phyloP scores from a whole-genome alignment of 306 rosid species.

The Cicer cuneatum region DNA sequence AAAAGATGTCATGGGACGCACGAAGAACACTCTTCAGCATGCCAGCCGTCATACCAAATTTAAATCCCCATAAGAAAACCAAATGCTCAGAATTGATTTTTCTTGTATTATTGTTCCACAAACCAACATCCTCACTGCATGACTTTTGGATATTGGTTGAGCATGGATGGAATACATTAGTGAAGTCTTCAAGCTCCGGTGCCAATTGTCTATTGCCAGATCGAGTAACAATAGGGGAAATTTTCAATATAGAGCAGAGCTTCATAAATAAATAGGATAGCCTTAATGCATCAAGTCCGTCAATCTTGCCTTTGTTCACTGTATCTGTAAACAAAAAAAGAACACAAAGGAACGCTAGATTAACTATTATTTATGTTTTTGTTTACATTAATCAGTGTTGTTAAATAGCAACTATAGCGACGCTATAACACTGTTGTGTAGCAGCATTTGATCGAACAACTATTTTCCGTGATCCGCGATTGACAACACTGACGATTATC shows the following conservation, averaged over 20 bases:
- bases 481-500: no score
- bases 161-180: constrained; percentile 53
- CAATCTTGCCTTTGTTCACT: constrained; percentile 56
- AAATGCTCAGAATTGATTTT: constrained; percentile 59
- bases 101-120: constrained; percentile 63
- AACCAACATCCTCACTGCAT: constrained; percentile 45
- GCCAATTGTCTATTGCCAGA: constrained; percentile 45
- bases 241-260: constrained; percentile 74
- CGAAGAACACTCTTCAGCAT: constrained; percentile 60
- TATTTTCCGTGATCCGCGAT: no score
- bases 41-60: constrained; percentile 63
- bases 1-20: constrained; percentile 60
- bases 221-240: constrained; percentile 46
- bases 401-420: no score
- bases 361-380: neutral
- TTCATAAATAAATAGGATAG: constrained; percentile 67
- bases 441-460: no score
- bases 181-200: constrained; percentile 50
- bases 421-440: no score
- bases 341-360: constrained; percentile 6
- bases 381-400: neutral
- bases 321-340: constrained; percentile 51
- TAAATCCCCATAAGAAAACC: constrained; percentile 87
- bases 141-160: constrained; percentile 45
- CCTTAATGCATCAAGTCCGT: constrained; percentile 68